Conservation (phyloP, 768 basidiomycete species). For the Cystobasidium onofrii region DNA sequence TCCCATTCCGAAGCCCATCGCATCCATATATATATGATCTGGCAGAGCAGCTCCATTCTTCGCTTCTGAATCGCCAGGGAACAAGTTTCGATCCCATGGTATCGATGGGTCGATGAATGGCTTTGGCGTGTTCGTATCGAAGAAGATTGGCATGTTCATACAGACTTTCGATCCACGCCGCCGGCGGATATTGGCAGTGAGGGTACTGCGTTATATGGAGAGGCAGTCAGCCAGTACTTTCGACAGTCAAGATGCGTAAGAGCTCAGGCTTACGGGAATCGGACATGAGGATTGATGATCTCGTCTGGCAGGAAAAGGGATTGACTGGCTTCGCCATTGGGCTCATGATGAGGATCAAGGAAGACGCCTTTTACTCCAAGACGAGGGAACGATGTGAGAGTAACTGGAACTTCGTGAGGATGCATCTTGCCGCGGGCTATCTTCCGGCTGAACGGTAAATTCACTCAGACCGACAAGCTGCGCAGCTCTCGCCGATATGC, state of each 20-base stretch:
- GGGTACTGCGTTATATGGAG: conserved; percentile 55
- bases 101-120: conserved; percentile 91
- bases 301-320: conserved; percentile 91
- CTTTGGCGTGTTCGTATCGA: conserved; percentile 74
- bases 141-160: conserved; percentile 86
- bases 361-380: conserved; percentile 81
- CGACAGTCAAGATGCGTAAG: not conserved
- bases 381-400: conserved; percentile 89
- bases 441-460: conserved; percentile 54
- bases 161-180: conserved; percentile 87
- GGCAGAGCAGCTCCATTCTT: conserved; percentile 76
- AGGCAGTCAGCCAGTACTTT: conserved; percentile 1
- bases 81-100: conserved; percentile 73
- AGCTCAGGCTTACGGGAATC: conserved; percentile 74
- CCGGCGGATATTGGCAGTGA: conserved; percentile 91
- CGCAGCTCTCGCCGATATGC: not conserved
- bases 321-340: conserved; percentile 75
- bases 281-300: conserved; percentile 91
- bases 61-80: conserved; percentile 81
- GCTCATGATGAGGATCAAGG: conserved; percentile 78
- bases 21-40: conserved; percentile 94
- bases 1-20: conserved; percentile 99
- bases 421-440: conserved; percentile 76
- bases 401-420: conserved; percentile 77
- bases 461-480: not conserved